Base-by-base conservation (phyloP, 352 stramenopile genomes). In the Blastocystis sp. region DNA sequence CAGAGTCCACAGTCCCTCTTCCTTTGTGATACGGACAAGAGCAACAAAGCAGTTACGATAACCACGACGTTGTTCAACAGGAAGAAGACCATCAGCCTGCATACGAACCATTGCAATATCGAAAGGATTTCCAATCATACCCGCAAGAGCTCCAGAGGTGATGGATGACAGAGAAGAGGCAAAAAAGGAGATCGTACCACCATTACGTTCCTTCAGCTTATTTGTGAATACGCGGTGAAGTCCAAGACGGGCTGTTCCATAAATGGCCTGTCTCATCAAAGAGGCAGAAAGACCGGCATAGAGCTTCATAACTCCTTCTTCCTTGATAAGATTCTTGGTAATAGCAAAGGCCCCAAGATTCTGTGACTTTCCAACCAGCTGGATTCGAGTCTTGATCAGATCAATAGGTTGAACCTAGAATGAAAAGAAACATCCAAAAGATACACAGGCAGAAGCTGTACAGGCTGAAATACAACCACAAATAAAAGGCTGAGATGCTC, bases 1-100 rank as follows among this genome's bases (percentile, higher is more conserved):
- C 44, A 98, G 92, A 58, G 95, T 96, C 24, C 89, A 40, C 0
- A 97, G 90, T 44, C 95, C 95, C 78, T 98, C 95, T 6, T 95
- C 92, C 22, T 91, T 90, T 1, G 91, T 92, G 87, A 98, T 97
- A 90, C 95, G 93, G 19, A 95, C 88, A 42, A 98, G 94, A 24
- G 95, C 96, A 92, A 99, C 95, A 89, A 98, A 97, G 6, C 99
- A 97, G 93, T 99, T 98, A 90, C 97, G 98, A 93, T 99, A 99
- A 73, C 97, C 97, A 87, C 97, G 94, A 87, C 96, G 93, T 89
- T 98, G 93, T 48, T 92, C 92, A 22, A 92, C 91, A 19, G 94
- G 93, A 24, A 96, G 96, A 90, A 98, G 94, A 70, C 94, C 96
- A 91, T 99, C 97, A 62, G 95, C 94, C 92, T 99, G 97, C 93